These are phyloP conservation scores for Eutrema yunnanense DNA, from an alignment of 345 rosid genomes.

Conservation along the genomic window DNA sequence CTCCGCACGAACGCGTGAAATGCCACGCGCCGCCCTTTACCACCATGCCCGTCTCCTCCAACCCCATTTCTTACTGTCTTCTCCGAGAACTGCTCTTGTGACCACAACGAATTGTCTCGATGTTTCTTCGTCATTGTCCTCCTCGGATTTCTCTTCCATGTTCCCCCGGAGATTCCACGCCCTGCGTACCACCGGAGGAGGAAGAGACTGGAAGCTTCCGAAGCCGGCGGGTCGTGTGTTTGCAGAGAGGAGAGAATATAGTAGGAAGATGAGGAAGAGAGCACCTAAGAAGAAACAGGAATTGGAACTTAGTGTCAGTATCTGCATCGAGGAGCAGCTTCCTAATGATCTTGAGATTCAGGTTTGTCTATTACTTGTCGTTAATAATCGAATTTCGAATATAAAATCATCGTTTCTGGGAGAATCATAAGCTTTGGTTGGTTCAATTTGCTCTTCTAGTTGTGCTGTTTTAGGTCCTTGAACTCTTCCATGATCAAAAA, in stretches of 20 bases:
- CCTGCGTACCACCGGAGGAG: conserved; percentile 7
- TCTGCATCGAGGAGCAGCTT: conserved; percentile 76
- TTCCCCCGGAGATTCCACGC: conserved; percentile 37
- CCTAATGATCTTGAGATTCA: conserved; percentile 82
- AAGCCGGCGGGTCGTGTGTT: conserved; percentile 24
- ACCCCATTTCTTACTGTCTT: background rate
- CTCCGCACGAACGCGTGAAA: conserved; percentile 41
- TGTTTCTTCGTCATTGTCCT: conserved; percentile 7
- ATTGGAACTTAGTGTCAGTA: conserved; percentile 69
- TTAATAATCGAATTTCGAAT: background rate
- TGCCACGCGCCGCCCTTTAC: conserved; percentile 41
- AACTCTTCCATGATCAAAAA: no score
- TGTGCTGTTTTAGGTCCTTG: no score
- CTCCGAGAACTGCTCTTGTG: conserved; percentile 1
- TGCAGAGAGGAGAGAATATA: conserved; percentile 55
- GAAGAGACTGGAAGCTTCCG: conserved; percentile 23
- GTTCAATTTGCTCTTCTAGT: no score
- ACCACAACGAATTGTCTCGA: conserved; percentile 11
- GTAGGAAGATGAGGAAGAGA: conserved; percentile 56
- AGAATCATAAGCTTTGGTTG: background rate
- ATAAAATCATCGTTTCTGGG: background rate
- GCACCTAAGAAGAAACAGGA: conserved; percentile 44
- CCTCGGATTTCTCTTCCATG: conserved; percentile 9
- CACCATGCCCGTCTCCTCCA: conserved; percentile 22
- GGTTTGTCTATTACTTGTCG: conserved; percentile 28